Base-by-base conservation (phyloP, 192 early-diverging fungal species). In the Phlyctochytrium bullatum region DNA sequence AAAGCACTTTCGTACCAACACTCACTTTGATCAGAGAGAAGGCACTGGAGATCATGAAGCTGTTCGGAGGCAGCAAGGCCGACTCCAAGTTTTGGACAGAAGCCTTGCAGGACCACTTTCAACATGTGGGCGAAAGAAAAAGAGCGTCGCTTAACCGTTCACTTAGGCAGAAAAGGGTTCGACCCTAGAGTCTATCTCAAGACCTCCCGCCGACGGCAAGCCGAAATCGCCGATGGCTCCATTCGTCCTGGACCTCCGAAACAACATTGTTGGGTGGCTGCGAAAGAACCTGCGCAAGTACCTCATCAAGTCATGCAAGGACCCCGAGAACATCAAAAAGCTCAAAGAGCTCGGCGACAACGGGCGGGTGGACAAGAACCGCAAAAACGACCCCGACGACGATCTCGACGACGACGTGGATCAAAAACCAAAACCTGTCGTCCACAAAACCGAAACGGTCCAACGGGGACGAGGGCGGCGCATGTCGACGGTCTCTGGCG, bases 261-360 rank as follows among this genome's bases (percentile, higher is more conserved):
- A 57, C 30, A 16, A 32, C 6, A 47, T 79, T 24, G 67, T 71
- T 36, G 66, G 52, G 16, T 82, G 69, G 52, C 52, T 79, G 12
- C 77, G 73, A 32, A 73, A 72, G 61, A 29, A 52, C 0, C 52
- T 82, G 12, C 4, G 65, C 24, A 64, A 52, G 24, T 79, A 69
- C 58, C 60, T 82, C 6, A 60, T 75, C 24, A 62, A 72, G 1
- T 68, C 74, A 23, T 68, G 69, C 23, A 64, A 67, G 17, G 69
- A 76, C 27, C 52, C 52, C 31, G 77, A 83, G 25, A 36, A 72
- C 2, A 17, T 69, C 3, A 20, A 24, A 14, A 72, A 76, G 36
- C 67, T 82, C 27, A 53, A 63, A 52, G 61, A 60, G 51, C 31
- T 77, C 33, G 72, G 56, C 25, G 73, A 76, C 17, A 68, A 62